These are phyloP conservation scores for Tetrapisispora phaffii DNA, from an alignment of 805 yeast genomes.

Conservation along the genomic window DNA sequence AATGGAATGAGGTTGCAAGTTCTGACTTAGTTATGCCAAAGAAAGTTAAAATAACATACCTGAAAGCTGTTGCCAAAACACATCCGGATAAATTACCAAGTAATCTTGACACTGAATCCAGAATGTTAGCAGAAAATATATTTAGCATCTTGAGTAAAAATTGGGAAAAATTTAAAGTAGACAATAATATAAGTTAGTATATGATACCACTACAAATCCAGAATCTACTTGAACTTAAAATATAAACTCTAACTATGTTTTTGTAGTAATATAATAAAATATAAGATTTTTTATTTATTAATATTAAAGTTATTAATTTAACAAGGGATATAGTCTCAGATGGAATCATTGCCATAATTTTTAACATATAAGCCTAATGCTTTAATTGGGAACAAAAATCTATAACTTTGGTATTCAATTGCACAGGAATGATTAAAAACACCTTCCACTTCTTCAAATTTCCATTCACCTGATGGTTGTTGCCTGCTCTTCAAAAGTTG, in stretches of 20 bases:
- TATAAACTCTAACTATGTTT: background rate
- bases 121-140: conserved; percentile 78
- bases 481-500: conserved; percentile 58
- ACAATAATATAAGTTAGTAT: conserved; percentile 37
- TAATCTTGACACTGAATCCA: conserved; percentile 50
- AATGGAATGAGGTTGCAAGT: conserved; percentile 58
- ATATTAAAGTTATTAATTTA: too few species aligned
- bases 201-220: too few species aligned
- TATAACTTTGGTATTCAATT: conserved; percentile 91
- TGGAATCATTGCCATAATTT: conserved; percentile 8
- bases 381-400: conserved; percentile 81
- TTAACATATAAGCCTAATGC: conserved; percentile 70
- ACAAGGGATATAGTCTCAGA: conserved; percentile 2
- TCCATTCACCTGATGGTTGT: conserved; percentile 70
- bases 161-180: conserved; percentile 73
- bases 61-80: conserved; percentile 85
- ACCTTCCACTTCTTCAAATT: conserved; percentile 79
- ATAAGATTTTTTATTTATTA: background rate
- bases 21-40: conserved; percentile 80
- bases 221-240: background rate
- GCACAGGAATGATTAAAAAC: conserved; percentile 92
- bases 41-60: conserved; percentile 74
- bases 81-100: conserved; percentile 75
- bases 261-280: background rate
- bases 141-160: conserved; percentile 77